These are phyloP conservation scores for Cytospora piceicola DNA, from an alignment of 2,329 filamentous ascomycete species.

Conservation along the genomic window DNA sequence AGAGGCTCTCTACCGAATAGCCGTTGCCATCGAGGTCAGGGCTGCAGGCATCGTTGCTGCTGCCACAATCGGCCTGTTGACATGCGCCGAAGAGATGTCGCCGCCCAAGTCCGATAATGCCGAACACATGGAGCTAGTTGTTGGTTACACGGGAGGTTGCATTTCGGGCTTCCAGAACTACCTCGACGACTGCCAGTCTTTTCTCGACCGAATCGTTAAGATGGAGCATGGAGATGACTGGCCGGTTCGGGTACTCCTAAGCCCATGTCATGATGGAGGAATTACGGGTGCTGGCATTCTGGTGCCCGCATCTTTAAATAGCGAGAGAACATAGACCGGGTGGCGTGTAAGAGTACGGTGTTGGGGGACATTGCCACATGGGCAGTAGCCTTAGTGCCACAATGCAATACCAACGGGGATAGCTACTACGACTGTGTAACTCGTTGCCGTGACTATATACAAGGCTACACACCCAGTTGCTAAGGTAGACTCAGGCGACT, in stretches of 20 bases:
- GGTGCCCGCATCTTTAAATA: conserved; percentile 51
- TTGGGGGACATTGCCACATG: no score
- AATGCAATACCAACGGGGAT: background rate
- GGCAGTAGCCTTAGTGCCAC: background rate
- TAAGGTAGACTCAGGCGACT: no score
- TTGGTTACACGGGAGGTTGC: conserved; percentile 80
- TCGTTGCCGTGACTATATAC: no score
- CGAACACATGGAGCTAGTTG: conserved; percentile 59
- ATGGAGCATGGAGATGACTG: conserved; percentile 42
- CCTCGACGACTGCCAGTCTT: conserved; percentile 68
- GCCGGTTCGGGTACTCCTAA: conserved; percentile 48
- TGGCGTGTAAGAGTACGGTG: no score
- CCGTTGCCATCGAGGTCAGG: conserved; percentile 70
- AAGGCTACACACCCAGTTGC: no score
- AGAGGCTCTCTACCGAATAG: conserved; percentile 65
- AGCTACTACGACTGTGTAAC: no score
- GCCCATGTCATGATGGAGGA: conserved; percentile 64
- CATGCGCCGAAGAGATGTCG: conserved; percentile 68
- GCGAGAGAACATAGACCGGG: conserved; percentile 19
- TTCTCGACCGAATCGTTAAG: conserved; percentile 61
- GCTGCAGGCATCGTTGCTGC: conserved; percentile 77
- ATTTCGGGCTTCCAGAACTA: conserved; percentile 81
- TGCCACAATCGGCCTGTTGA: conserved; percentile 70
- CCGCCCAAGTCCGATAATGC: background rate
- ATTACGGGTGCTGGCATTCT: conserved; percentile 66